Base-by-base conservation (phyloP, 495 filamentous ascomycete species). In the Elaphomyces granulatus region DNA sequence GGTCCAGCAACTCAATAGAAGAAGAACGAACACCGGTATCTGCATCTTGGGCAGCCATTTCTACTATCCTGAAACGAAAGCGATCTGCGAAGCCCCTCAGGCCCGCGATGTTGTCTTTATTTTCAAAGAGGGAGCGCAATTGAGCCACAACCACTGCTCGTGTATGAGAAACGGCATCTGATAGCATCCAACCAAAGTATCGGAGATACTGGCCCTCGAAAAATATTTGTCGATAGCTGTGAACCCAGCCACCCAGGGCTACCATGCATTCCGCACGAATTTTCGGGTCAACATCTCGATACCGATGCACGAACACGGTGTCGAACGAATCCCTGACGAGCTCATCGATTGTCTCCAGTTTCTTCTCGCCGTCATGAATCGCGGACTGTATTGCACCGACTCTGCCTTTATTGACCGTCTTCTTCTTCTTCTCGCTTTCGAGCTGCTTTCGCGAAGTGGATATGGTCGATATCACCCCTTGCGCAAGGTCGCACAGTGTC, bases 131-230 rank as follows among this genome's bases (percentile, higher is more conserved):
- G 38, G 71, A 77, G 2, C 72, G 64, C 3, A 98, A 67, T 48
- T 94, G 81, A 45, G 77, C 82, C n/a, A 96, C 53, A 8, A 84
- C 80, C 49, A 87, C 84, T 9, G 74, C 62, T 32, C 90, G 69
- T 1, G 80, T 83, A 4, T 72, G 65, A 2, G 75, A 61, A 30
- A 73, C 64, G 1, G 72, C 60, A 55, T 98, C 90, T 2, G 87
- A 87, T 17, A 98, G 68, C 42, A 90, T 77, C 88, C 90, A 98
- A 30, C 90, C 90, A 8, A 96, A 67, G 49, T 98, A 96, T 21
- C 90, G 81, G 32, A 96, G 65, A 53, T 93, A 92, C 44, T 75
- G 67, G 2, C 81, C 80, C 41, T 93, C 79, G 55, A 94, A 83
- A 62, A 94, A 96, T 36, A 81, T 67, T 31, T 87, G 81, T 4